Conservation (phyloP, 345 rosid species). For the Geranium rotundifolium region DNA sequence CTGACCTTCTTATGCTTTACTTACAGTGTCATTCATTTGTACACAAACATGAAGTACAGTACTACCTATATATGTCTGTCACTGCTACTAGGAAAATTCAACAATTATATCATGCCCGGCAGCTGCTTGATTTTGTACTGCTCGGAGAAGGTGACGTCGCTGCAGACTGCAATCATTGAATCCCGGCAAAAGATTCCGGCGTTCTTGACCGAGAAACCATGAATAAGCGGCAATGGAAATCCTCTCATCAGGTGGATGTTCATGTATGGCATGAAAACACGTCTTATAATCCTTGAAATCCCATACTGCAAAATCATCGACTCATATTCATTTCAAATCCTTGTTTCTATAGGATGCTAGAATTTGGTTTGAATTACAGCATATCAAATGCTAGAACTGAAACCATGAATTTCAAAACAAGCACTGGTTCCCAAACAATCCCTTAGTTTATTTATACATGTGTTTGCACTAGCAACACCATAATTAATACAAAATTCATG, state of each 20-base stretch:
- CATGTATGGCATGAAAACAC: slow-evolving; percentile 41
- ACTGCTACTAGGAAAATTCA: neutral
- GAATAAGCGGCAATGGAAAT: slow-evolving; percentile 44
- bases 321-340: neutral
- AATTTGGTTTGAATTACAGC: no score
- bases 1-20: neutral
- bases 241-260: slow-evolving; percentile 45
- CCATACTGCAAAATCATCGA: slow-evolving; percentile 40
- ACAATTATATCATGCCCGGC: no score
- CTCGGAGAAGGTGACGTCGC: slow-evolving; percentile 13
- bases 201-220: slow-evolving; percentile 28
- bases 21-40: neutral
- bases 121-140: neutral
- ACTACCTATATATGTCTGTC: no score
- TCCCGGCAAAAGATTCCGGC: slow-evolving; percentile 29
- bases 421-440: no score
- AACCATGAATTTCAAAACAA: neutral
- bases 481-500: neutral
- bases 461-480: neutral
- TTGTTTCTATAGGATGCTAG: neutral
- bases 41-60: neutral
- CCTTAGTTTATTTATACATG: no score
- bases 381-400: no score
- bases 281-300: slow-evolving; percentile 27
- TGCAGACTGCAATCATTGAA: slow-evolving; percentile 32